These are phyloP conservation scores for Rhodotorula graminis DNA, from an alignment of 768 basidiomycete species.

Conservation along the genomic window DNA sequence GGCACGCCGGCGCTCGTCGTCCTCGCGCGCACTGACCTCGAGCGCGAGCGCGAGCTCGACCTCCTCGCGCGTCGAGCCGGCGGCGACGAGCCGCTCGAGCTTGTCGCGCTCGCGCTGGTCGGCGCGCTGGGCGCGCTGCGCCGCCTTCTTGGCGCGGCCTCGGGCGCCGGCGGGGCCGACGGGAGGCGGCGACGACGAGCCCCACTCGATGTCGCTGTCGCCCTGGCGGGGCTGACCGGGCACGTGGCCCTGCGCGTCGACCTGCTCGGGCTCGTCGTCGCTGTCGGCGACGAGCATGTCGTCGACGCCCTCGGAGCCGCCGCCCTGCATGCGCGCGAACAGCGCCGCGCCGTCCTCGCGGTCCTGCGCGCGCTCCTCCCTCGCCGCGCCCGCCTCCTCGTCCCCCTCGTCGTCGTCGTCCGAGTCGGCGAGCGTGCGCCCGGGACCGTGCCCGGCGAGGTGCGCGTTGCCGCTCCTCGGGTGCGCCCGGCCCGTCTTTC, in stretches of 20 bases:
- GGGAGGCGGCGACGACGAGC: constrained; percentile 10
- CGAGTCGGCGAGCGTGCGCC: neutral
- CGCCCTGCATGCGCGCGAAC: constrained; percentile 16
- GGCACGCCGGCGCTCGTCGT: neutral
- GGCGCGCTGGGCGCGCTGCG: constrained; percentile 10
- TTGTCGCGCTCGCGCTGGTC: constrained; percentile 31
- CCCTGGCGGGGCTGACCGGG: constrained; percentile 22
- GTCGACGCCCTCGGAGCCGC: neutral
- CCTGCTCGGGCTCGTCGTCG: neutral
- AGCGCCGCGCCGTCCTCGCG: neutral
- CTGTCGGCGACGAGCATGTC: constrained; percentile 17
- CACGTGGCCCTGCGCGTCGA: constrained; percentile 2
- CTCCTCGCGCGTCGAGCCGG: constrained; percentile 21
- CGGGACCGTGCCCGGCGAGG: neutral
- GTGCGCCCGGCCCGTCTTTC: constrained; percentile 27
- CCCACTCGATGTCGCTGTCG: constrained; percentile 39
- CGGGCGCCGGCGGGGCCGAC: neutral
- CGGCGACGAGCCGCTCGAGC: constrained; percentile 22
- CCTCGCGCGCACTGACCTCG: constrained; percentile 10
- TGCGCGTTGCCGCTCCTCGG: constrained; percentile 25
- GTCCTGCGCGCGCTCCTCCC: neutral
- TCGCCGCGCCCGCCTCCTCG: constrained; percentile 10
- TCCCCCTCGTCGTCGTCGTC: constrained; percentile 28
- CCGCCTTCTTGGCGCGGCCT: constrained; percentile 1
- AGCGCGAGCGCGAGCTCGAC: constrained; percentile 19